Evolutionary conservation across 2,329 filamentous ascomycete species (phyloP).

Genomic region (Claviceps purpurea): DNA sequence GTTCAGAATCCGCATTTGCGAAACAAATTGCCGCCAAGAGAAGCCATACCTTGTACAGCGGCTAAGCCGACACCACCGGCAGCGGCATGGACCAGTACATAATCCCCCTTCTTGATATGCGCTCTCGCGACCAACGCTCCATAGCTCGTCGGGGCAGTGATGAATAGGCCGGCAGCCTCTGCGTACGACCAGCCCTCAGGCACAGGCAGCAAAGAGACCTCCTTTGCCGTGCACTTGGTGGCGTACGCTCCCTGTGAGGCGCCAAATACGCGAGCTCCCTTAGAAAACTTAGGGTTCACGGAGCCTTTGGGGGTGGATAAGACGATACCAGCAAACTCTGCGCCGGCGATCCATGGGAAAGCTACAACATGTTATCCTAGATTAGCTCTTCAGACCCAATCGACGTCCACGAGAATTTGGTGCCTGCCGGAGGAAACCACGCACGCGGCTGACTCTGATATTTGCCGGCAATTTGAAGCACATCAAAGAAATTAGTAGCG

Average conservation of each 20-base stretch:
- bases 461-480: conserved; percentile 88
- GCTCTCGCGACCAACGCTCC: conserved; percentile 69
- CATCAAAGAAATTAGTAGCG: conserved; percentile 94
- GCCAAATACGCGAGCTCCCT: conserved; percentile 77
- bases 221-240: conserved; percentile 54
- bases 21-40: background rate
- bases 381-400: background rate
- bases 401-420: background rate
- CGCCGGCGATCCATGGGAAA: conserved; percentile 76
- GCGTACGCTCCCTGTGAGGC: conserved; percentile 78
- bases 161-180: conserved; percentile 78
- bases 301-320: conserved; percentile 46
- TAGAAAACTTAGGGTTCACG: conserved; percentile 49
- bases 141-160: conserved; percentile 85
- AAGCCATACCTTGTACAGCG: conserved; percentile 57
- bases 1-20: background rate
- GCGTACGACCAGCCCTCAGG: conserved; percentile 71
- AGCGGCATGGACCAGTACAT: conserved; percentile 81
- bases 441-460: conserved; percentile 78
- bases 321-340: conserved; percentile 75
- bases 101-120: conserved; percentile 64
- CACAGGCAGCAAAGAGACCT: conserved; percentile 56
- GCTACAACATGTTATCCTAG: conserved; percentile 23
- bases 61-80: conserved; percentile 85
- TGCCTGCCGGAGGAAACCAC: conserved; percentile 8